phyloP scores from a whole-genome alignment of 1,284 basidiomycete genomes.

The Heterobasidion occidentale region DNA sequence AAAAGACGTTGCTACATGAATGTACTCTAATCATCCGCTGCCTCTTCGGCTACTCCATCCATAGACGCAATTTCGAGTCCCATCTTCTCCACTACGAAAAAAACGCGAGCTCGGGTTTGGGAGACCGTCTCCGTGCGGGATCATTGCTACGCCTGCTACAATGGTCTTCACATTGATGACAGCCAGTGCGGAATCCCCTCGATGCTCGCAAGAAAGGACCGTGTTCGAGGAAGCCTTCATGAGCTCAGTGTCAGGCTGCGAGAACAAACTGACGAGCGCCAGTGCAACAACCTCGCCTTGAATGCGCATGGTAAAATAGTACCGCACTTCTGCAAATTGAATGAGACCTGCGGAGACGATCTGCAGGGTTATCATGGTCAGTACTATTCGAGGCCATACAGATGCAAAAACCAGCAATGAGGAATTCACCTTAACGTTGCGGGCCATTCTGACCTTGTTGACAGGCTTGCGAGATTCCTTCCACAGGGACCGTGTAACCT shows the following conservation, averaged over 20 bases:
- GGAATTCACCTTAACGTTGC: conserved; percentile 15
- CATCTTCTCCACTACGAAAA: background rate
- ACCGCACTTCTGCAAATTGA: conserved; percentile 18
- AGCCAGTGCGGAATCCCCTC: conserved; percentile 7
- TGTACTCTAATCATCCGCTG: background rate
- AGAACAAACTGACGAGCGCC: background rate
- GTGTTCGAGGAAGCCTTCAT: conserved; percentile 13
- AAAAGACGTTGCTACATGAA: too few species aligned
- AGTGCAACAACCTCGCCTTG: background rate
- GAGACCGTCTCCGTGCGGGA: conserved; percentile 2
- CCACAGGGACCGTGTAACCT: conserved; percentile 19
- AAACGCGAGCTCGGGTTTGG: background rate
- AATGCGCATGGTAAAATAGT: conserved; percentile 13
- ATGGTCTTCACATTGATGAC: conserved; percentile 15
- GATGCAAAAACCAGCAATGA: background rate
- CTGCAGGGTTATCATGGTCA: background rate
- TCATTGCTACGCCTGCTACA: conserved; percentile 21
- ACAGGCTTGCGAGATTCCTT: conserved; percentile 11
- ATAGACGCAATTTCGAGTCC: background rate
- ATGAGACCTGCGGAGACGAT: conserved; percentile 2
- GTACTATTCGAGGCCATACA: background rate
- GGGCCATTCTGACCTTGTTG: conserved; percentile 9
- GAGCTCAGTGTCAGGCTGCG: conserved; percentile 11
- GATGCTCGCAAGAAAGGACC: conserved; percentile 15
- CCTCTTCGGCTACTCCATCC: background rate